Evolutionary conservation across 1,284 basidiomycete genomes (phyloP).

Genomic region (Apiotrichum siamense): DNA sequence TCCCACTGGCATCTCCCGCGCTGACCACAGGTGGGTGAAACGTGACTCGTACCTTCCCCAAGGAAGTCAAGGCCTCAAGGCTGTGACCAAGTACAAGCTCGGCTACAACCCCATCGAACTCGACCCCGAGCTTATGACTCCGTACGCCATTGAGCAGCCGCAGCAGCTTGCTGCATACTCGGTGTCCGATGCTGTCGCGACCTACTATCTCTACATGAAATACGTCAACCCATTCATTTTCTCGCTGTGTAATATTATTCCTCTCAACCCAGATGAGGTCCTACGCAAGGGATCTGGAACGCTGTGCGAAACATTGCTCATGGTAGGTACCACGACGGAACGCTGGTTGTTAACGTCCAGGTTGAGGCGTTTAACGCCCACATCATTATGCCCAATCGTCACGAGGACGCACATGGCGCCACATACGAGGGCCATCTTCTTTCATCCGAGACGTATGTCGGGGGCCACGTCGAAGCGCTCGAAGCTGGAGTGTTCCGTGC

Average conservation of each 20-base stretch:
- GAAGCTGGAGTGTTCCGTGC: conserved; percentile 98
- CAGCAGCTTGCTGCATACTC: conserved; percentile 95
- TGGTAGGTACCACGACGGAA: conserved; percentile 59
- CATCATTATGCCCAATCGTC: conserved; percentile 97
- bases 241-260: conserved; percentile 98
- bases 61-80: conserved; percentile 96
- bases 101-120: conserved; percentile 97
- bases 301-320: conserved; percentile 92
- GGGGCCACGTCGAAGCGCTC: conserved; percentile 96
- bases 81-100: conserved; percentile 92
- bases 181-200: conserved; percentile 98
- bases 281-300: conserved; percentile 94
- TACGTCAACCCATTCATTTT: conserved; percentile 99
- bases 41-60: conserved; percentile 99
- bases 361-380: conserved; percentile 87
- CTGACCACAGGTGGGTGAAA: conserved; percentile 72
- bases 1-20: neutral
- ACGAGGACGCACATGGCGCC: conserved; percentile 85
- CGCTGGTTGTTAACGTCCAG: conserved; percentile 49
- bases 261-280: conserved; percentile 93
- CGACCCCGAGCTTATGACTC: conserved; percentile 99
- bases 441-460: conserved; percentile 96
- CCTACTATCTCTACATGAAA: conserved; percentile 99
- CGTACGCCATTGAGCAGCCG: conserved; percentile 96
- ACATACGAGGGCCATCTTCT: conserved; percentile 95